Conservation (phyloP, 345 rosid genomes). For the Eucalyptus polybractea region DNA sequence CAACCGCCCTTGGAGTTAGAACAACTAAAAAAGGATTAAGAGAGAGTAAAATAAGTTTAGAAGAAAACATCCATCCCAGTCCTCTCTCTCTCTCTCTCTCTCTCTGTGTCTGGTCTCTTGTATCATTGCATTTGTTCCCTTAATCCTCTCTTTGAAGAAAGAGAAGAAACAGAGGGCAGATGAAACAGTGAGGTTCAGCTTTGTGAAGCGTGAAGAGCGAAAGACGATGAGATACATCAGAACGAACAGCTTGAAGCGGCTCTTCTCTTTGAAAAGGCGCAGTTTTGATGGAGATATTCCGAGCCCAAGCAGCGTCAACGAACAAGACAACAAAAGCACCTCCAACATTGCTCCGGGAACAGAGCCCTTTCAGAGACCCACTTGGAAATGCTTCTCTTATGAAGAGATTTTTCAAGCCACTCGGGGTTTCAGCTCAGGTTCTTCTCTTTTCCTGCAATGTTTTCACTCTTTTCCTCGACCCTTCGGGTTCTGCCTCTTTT, state of each 20-base stretch:
- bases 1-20: not conserved
- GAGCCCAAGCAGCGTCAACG: conserved; percentile 8
- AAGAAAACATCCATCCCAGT: not conserved
- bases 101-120: not conserved
- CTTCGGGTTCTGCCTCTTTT: not conserved
- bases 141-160: not conserved
- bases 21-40: not conserved
- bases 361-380: conserved; percentile 38
- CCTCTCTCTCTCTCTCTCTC: not conserved
- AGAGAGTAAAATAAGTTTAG: not conserved
- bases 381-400: conserved; percentile 90
- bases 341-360: conserved; percentile 11
- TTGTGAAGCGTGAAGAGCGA: not conserved
- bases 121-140: not conserved
- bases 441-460: not conserved
- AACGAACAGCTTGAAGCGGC: conserved; percentile 70
- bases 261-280: conserved; percentile 62
- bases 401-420: conserved; percentile 79
- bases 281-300: conserved; percentile 32
- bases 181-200: not conserved
- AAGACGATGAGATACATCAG: conserved; percentile 63
- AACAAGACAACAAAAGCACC: conserved; percentile 2
- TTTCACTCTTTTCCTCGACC: not conserved
- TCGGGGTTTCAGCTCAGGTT: conserved; percentile 58
- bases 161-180: not conserved